Percentiles rank a stretch among this genome's conserved stretches.
Evolutionary conservation across 371 early-diverging fungal genomes (phyloP).

Genomic region (Mucor irregularis): DNA sequence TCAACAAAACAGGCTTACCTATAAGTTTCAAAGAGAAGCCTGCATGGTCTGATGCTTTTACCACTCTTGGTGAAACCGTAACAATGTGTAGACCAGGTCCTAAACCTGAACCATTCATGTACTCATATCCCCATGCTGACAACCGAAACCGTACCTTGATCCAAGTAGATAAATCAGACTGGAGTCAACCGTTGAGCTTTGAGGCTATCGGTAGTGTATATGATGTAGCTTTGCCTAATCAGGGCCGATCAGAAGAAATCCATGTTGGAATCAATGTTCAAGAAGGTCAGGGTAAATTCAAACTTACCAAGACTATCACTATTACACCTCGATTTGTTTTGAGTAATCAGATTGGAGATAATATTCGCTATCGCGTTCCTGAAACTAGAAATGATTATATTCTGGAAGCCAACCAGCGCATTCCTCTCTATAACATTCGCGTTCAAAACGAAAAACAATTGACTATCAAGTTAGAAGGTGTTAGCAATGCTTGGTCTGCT

Average conservation of each 20-base stretch:
- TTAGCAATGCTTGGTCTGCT: slow-evolving; percentile 85
- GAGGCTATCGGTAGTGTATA: slow-evolving; percentile 91
- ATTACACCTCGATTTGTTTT: slow-evolving; percentile 91
- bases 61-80: slow-evolving; percentile 67
- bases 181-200: slow-evolving; percentile 94
- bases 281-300: slow-evolving; percentile 72
- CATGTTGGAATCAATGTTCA: slow-evolving; percentile 86
- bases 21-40: slow-evolving; percentile 81
- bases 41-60: slow-evolving; percentile 72
- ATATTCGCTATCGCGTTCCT: slow-evolving; percentile 76
- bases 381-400: slow-evolving; percentile 54
- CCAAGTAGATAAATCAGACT: slow-evolving; percentile 78
- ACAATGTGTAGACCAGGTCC: slow-evolving; percentile 31
- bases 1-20: slow-evolving; percentile 90
- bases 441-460: slow-evolving; percentile 66
- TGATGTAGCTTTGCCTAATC: slow-evolving; percentile 71
- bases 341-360: slow-evolving; percentile 75
- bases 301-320: slow-evolving; percentile 84
- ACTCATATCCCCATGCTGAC: slow-evolving; percentile 86
- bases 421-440: slow-evolving; percentile 72
- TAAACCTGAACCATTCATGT: slow-evolving; percentile 84
- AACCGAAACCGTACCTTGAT: slow-evolving; percentile 82
- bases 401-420: slow-evolving; percentile 59
- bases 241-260: slow-evolving; percentile 56
- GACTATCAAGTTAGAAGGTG: slow-evolving; percentile 69